Base-by-base conservation (phyloP, 345 rosid genomes). In the Citrus sp. region DNA sequence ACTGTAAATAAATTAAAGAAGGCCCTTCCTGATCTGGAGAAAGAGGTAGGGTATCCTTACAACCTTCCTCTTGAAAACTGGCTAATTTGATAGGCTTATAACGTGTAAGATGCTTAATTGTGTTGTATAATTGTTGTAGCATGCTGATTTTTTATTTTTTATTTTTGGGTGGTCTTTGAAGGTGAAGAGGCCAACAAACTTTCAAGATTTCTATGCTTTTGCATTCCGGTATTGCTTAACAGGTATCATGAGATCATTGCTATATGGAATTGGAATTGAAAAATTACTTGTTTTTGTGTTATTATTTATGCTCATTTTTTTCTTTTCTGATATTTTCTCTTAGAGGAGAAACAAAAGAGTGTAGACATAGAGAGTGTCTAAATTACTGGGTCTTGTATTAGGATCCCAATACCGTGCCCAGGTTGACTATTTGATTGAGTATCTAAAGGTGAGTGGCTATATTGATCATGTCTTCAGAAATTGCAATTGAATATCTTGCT, bases 291-390 rank as follows among this genome's bases (percentile, higher is more conserved):
- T 7, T 61, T 7, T 66, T 51, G 18, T 7, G 67, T 24, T 30
- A 27, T 65, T 76, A 49, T 56, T 37, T 70, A 55, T 70, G 70
- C 55, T 70, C 56, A 60, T 72, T 16, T 79, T 40, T 76, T 74
- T 35, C 21, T 22, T 49, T 54, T 74, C n/a, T 55, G 25, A 51
- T 67, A 54, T 67, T 84, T 64, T 34, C 78, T 76, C 27, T 80
- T 87, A 96, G 99, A 96, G 91, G 98, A 96, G 85, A 91, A 89
- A 82, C 97, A 94, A 82, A 92, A 92, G 88, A 85, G 90, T 81
- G 88, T 94, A 55, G 99, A 96, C 87, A 88, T 92, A 58, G 99
- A 96, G 84, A 94, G 90, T 78, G 91, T 88, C 80, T 94, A 90
- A 94, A 81, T 88, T 96, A 78, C 86, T 96, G 84, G 90, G 87